Percentiles rank a stretch among this genome's conserved stretches.
Evolutionary conservation across 192 early-diverging fungal species (phyloP).

Genomic region (Backusella mclennaniae): DNA sequence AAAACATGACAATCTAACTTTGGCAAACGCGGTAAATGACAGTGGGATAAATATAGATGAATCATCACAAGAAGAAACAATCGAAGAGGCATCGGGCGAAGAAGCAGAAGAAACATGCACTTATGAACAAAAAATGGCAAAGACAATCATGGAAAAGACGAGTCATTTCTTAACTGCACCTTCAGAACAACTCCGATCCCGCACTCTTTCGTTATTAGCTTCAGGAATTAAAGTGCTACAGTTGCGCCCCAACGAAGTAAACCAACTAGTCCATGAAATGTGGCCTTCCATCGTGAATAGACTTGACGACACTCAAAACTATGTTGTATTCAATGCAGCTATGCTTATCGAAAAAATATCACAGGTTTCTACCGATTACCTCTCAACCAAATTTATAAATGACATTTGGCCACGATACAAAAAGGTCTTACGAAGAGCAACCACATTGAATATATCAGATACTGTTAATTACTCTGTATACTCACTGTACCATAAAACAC

Average conservation of each 20-base stretch:
- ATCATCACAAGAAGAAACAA: neutral
- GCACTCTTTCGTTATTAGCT: slow-evolving; percentile 41
- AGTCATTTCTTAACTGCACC: slow-evolving; percentile 49
- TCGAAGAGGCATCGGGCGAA: neutral
- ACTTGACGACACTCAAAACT: slow-evolving; percentile 34
- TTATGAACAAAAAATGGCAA: slow-evolving; percentile 40
- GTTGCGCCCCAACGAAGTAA: slow-evolving; percentile 37
- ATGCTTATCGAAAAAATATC: slow-evolving; percentile 37
- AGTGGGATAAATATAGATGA: slow-evolving; percentile 3
- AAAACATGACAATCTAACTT: slow-evolving; percentile 5
- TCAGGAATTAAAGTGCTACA: slow-evolving; percentile 38
- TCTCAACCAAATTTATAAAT: slow-evolving; percentile 36
- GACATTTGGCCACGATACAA: slow-evolving; percentile 49
- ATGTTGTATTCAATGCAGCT: slow-evolving; percentile 36
- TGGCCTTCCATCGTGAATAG: slow-evolving; percentile 50
- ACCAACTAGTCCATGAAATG: slow-evolving; percentile 44
- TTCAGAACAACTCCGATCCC: slow-evolving; percentile 42
- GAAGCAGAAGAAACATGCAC: slow-evolving; percentile 19
- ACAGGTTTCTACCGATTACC: slow-evolving; percentile 42
- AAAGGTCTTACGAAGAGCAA: slow-evolving; percentile 12
- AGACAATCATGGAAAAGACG: slow-evolving; percentile 48
- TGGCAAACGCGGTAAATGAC: neutral
- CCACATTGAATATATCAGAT: neutral
- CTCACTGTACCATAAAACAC: slow-evolving; percentile 26
- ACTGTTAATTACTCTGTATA: slow-evolving; percentile 26